Base-by-base conservation (phyloP, 345 rosid species). In the Pistacia integerrima region DNA sequence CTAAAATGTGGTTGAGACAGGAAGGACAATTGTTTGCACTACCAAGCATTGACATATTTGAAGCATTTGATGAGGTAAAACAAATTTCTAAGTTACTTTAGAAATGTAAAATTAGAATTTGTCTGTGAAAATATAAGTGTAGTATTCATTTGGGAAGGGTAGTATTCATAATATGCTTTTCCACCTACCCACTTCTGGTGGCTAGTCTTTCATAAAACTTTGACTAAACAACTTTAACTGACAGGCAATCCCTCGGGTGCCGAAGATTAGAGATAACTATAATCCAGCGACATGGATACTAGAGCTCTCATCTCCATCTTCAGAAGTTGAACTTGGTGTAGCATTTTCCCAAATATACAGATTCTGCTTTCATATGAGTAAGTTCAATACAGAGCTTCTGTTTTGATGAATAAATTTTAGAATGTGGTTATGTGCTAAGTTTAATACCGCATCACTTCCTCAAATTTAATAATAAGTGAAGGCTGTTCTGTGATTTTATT, bases 211-310 rank as follows among this genome's bases (percentile, higher is more conserved):
- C 6, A 12, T 62, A 35, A 7, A 14, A 8, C 11, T 30, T 63
- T 17, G 5, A 63, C 38, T 33, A 33, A 8, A 2, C 16, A 17
- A 41, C 44, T 41, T 68, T 25, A 13, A 51, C 7, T 41, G 44
- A 59, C 79, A 84, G 91, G 70, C 74, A 36, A 83, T 87, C 57
- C 71, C 82, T 8, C 83, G 90, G 69, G 81, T 84, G 58, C 90
- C 85, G 20, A 84, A 82, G 70, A 85, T 90, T 71, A 80, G 77
- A 82, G 83, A 80, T 11, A 82, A 85, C 38, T 84, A 79, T 59
- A 90, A 87, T 79, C 94, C 92, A 20, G 87, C 92, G 52, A 90
- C 94, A 28, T 90, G 94, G 89, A 85, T 90, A 82, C 77, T 90
- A 58, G 94, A 90, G 17, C 80, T 90, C 73, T 81, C 92, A 10